A percentile compares a stretch with the other conserved stretches of the same genome.
These are phyloP conservation scores for Terana coerulea DNA, from an alignment of 768 basidiomycete genomes.

Conservation along the genomic window DNA sequence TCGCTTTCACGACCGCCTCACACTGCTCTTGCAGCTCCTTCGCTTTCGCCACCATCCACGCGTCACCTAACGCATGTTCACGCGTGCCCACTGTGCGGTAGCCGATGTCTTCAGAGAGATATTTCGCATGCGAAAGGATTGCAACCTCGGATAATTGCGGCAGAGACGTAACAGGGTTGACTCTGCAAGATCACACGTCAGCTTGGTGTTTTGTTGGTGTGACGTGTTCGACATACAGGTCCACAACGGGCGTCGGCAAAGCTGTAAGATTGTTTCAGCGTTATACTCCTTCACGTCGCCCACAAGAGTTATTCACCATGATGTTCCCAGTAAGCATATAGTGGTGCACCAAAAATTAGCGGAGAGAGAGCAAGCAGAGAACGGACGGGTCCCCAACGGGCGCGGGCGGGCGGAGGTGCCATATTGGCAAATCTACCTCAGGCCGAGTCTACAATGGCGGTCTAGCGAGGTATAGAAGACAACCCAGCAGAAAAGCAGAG, in stretches of 20 bases:
- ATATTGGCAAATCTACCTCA: neutral
- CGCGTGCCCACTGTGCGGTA: constrained; percentile 88
- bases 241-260: constrained; percentile 53
- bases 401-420: constrained; percentile 11
- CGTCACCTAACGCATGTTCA: constrained; percentile 83
- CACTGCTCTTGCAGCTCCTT: constrained; percentile 59
- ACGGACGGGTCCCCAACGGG: constrained; percentile 53
- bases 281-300: neutral
- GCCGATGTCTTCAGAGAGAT: constrained; percentile 83
- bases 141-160: constrained; percentile 72
- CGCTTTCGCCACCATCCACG: constrained; percentile 74
- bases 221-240: constrained; percentile 34
- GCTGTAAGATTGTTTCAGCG: constrained; percentile 40
- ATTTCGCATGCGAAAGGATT: constrained; percentile 58
- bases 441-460: neutral
- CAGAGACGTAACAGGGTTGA: constrained; percentile 48
- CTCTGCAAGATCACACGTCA: constrained; percentile 13
- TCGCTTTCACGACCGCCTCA: constrained; percentile 37
- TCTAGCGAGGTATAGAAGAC: too few species aligned
- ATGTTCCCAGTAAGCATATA: constrained; percentile 41
- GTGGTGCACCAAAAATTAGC: constrained; percentile 47
- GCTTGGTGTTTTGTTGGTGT: neutral
- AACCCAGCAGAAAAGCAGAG: too few species aligned
- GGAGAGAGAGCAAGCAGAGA: constrained; percentile 55
- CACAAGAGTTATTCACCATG: constrained; percentile 39